These are phyloP conservation scores for Vigna reflexopilosa DNA, from an alignment of 306 rosid species.

Conservation along the genomic window DNA sequence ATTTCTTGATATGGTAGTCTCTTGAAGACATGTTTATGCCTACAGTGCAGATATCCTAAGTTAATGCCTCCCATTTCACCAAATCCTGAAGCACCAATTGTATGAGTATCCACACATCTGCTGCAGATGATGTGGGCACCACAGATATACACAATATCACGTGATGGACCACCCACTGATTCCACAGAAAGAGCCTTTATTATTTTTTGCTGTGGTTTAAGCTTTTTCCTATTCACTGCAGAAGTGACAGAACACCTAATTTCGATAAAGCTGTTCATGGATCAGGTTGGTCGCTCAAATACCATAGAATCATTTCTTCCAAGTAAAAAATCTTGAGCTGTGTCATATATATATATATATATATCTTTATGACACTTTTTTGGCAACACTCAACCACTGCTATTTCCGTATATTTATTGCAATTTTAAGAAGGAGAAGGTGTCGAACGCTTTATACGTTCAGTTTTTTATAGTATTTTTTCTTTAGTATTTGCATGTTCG, in stretches of 20 bases:
- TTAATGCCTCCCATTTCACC: constrained; percentile 48
- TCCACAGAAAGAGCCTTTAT: constrained; percentile 1
- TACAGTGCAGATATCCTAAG: too few relatives aligned
- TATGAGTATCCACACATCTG: constrained; percentile 46
- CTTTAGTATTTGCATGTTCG: not conserved
- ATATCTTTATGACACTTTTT: constrained; percentile 27
- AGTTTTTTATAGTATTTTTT: not conserved
- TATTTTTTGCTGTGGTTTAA: constrained; percentile 14
- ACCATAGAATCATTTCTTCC: not conserved
- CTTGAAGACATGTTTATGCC: too few relatives aligned
- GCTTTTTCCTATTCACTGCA: not conserved
- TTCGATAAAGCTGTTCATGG: constrained; percentile 15
- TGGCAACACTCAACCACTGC: not conserved
- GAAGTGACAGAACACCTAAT: constrained; percentile 5
- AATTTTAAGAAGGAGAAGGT: constrained; percentile 19
- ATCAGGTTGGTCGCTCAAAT: constrained; percentile 22
- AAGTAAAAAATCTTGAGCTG: constrained; percentile 17
- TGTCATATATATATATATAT: too few relatives aligned
- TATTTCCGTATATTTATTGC: constrained; percentile 20
- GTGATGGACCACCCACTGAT: constrained; percentile 51
- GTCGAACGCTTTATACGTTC: not conserved
- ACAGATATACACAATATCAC: constrained; percentile 17
- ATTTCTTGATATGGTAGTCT: too few relatives aligned
- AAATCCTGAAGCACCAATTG: constrained; percentile 63
- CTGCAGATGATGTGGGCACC: constrained; percentile 32